Percentiles rank a stretch among this genome's conserved stretches.
These are phyloP conservation scores for Plasmodium yoelii DNA, from an alignment of 169 alveolate species.

Conservation along the genomic window DNA sequence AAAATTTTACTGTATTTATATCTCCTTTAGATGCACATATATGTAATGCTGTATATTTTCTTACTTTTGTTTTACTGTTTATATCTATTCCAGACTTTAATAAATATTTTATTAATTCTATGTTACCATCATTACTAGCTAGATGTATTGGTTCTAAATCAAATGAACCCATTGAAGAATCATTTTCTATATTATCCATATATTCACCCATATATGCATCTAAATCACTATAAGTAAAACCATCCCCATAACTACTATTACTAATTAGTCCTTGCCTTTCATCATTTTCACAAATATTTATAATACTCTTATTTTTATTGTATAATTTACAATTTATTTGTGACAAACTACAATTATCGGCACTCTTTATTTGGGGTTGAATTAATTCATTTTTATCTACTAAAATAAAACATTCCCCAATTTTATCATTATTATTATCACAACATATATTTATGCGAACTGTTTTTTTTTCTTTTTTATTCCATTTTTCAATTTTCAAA, in stretches of 20 bases:
- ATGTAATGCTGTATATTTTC: conserved; percentile 62
- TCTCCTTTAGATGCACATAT: conserved; percentile 71
- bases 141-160: conserved; percentile 67
- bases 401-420: too few species aligned
- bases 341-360: too few species aligned
- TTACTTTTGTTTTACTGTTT: conserved; percentile 47
- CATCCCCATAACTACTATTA: not conserved
- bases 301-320: not conserved
- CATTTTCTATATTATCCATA: conserved; percentile 6
- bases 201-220: conserved; percentile 31
- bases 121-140: conserved; percentile 69
- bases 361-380: too few species aligned
- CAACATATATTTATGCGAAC: too few species aligned
- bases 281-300: not conserved
- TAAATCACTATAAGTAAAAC: conserved; percentile 9
- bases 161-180: not conserved
- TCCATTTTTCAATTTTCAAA: too few species aligned
- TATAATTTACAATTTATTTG: too few species aligned
- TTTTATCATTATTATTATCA: too few species aligned
- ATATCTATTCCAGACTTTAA: conserved; percentile 28
- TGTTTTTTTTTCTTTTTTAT: too few species aligned
- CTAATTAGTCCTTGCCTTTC: not conserved
- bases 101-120: conserved; percentile 40
- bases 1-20: conserved; percentile 37
- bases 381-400: too few species aligned